A percentile compares a stretch with the other conserved stretches of the same genome.
These are phyloP conservation scores for Colletotrichum tropicale DNA, from an alignment of 2,329 filamentous ascomycete species.

Conservation along the genomic window DNA sequence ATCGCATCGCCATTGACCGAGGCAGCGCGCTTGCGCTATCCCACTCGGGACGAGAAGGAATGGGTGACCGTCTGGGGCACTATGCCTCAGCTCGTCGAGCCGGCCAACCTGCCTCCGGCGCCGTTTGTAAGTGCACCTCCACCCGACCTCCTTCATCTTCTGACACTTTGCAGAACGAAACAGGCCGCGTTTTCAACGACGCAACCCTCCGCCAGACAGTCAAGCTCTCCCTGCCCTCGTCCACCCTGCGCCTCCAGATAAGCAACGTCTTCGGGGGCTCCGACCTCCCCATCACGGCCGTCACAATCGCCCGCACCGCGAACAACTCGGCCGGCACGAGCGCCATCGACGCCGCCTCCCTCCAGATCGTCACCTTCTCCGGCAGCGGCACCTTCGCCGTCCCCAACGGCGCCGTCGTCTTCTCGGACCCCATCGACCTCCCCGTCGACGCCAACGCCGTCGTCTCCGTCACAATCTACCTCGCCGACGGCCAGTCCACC, in stretches of 20 bases:
- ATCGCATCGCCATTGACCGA: not conserved
- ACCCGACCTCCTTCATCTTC: not conserved
- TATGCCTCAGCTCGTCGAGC: conserved; percentile 68
- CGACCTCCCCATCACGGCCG: conserved; percentile 60
- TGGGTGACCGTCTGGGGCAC: conserved; percentile 68
- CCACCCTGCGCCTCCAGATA: conserved; percentile 61
- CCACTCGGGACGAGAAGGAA: conserved; percentile 35
- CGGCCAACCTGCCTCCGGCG: conserved; percentile 58
- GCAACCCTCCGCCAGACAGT: conserved; percentile 67
- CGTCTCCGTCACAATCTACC: conserved; percentile 62
- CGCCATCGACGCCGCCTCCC: conserved; percentile 49
- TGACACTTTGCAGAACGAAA: conserved; percentile 49
- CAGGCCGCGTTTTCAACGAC: conserved; percentile 57
- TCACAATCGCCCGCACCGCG: conserved; percentile 57
- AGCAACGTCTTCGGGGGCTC: conserved; percentile 66
- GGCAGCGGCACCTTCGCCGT: conserved; percentile 52
- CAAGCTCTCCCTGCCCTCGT: conserved; percentile 56
- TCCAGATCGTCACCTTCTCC: conserved; percentile 60
- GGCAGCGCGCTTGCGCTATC: not conserved
- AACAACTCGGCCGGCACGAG: conserved; percentile 56
- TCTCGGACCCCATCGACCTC: conserved; percentile 64
- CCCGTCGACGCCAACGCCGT: conserved; percentile 50
- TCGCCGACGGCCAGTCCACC: conserved; percentile 57
- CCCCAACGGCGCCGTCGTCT: conserved; percentile 58
- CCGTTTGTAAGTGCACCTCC: conserved; percentile 51